Conservation (phyloP, 2,329 filamentous ascomycete genomes). For the Helotiales sp. region DNA sequence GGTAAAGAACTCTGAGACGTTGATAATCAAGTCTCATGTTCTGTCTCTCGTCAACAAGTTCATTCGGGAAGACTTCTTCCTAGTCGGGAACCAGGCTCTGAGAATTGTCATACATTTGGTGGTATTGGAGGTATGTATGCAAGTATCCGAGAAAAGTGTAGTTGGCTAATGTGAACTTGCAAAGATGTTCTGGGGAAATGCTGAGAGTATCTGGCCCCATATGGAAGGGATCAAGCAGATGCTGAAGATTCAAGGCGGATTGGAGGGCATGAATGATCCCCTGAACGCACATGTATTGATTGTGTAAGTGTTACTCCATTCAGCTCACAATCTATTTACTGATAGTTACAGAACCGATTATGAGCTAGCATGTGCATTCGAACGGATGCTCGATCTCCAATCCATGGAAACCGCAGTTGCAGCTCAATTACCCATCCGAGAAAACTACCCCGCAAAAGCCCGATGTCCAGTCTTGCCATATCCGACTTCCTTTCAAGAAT, state of each 20-base stretch:
- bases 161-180: not conserved
- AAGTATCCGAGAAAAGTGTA: not conserved
- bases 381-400: conserved; percentile 51
- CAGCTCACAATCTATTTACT: not conserved
- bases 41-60: conserved; percentile 20
- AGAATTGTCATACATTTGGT: conserved; percentile 26
- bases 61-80: conserved; percentile 19
- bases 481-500: conserved; percentile 51
- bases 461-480: conserved; percentile 54
- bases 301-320: conserved; percentile 47
- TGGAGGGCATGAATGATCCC: conserved; percentile 52
- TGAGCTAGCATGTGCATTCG: conserved; percentile 55
- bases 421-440: conserved; percentile 47
- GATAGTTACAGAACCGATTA: conserved; percentile 49
- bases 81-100: conserved; percentile 19
- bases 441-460: not conserved
- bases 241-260: conserved; percentile 53
- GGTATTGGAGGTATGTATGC: conserved; percentile 20
- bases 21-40: conserved; percentile 21
- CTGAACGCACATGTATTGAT: conserved; percentile 54
- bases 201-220: conserved; percentile 40
- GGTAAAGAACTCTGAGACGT: conserved; percentile 12
- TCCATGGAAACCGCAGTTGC: conserved; percentile 47
- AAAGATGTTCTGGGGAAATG: conserved; percentile 23
- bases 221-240: conserved; percentile 54